Conservation (phyloP, 1,284 basidiomycete genomes). For the Trametes hirsuta region DNA sequence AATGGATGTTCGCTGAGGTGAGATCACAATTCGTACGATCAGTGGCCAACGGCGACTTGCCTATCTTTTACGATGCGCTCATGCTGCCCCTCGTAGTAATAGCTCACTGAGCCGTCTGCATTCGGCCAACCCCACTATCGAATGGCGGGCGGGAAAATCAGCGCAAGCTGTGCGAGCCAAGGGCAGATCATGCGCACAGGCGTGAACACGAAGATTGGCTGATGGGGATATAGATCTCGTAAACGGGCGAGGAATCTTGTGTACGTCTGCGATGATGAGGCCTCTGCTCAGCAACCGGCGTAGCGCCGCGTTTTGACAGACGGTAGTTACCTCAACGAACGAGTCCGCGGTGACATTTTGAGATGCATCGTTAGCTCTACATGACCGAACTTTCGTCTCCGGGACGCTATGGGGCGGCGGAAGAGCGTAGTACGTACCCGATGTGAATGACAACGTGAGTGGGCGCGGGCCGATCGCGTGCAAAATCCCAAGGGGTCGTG, state of each 20-base stretch:
- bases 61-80: slow-evolving; percentile 46
- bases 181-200: slow-evolving; percentile 40
- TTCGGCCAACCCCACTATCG: slow-evolving; percentile 60
- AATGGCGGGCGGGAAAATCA: neutral
- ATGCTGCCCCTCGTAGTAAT: slow-evolving; percentile 56
- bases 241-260: slow-evolving; percentile 47
- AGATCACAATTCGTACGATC: no score
- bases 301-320: neutral
- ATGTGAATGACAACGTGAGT: slow-evolving; percentile 61
- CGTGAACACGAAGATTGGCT: slow-evolving; percentile 58
- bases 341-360: slow-evolving; percentile 46
- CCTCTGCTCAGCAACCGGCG: neutral
- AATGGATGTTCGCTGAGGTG: no score
- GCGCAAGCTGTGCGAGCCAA: no score
- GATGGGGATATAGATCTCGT: slow-evolving; percentile 46
- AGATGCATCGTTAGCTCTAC: slow-evolving; percentile 49
- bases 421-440: slow-evolving; percentile 41
- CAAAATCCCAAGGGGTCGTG: slow-evolving; percentile 62
- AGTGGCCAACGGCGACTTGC: slow-evolving; percentile 27
- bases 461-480: slow-evolving; percentile 46
- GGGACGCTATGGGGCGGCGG: neutral
- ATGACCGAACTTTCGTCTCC: no score
- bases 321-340: slow-evolving; percentile 45
- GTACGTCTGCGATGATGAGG: slow-evolving; percentile 42
- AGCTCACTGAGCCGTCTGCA: slow-evolving; percentile 46